Conservation (phyloP, 2,329 filamentous ascomycete genomes). For the Cladophialophora psammophila region DNA sequence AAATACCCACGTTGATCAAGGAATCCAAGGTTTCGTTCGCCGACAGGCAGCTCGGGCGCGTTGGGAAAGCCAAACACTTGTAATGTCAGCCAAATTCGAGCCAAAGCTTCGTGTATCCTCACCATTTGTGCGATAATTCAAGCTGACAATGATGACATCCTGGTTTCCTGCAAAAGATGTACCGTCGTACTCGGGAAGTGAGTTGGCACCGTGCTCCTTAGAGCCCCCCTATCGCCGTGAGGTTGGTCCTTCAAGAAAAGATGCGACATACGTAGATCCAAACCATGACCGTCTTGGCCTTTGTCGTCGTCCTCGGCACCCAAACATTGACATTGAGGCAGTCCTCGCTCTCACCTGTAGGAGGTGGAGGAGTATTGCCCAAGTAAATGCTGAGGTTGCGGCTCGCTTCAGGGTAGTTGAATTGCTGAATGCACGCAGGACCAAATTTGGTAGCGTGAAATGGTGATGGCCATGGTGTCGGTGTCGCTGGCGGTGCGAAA, state of each 20-base stretch:
- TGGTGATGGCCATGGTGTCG: constrained; percentile 34
- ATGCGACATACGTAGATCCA: constrained; percentile 46
- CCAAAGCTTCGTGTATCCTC: too few species aligned
- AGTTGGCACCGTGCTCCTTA: constrained; percentile 45
- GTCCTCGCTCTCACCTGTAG: constrained; percentile 47
- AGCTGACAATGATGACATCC: constrained; percentile 47
- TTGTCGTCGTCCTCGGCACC: constrained; percentile 41
- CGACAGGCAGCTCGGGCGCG: constrained; percentile 46
- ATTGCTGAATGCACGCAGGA: constrained; percentile 45
- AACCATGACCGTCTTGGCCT: constrained; percentile 48
- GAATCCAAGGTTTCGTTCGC: constrained; percentile 46
- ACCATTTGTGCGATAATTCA: constrained; percentile 48
- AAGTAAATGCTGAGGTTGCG: constrained; percentile 43
- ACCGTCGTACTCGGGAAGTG: constrained; percentile 46
- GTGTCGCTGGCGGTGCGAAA: constrained; percentile 41
- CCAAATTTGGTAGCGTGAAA: constrained; percentile 41
- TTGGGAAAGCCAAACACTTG: constrained; percentile 51
- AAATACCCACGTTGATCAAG: constrained; percentile 35
- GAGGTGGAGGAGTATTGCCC: constrained; percentile 39
- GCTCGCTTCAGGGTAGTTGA: constrained; percentile 36
- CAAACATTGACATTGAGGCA: constrained; percentile 54
- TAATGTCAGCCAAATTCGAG: too few species aligned
- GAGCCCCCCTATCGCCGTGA: constrained; percentile 41
- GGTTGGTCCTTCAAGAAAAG: too few species aligned
- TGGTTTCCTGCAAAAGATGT: constrained; percentile 47